A percentile compares a stretch with the other conserved stretches of the same genome.
Evolutionary conservation across 805 yeast genomes (phyloP).

Genomic region (Schizosaccharomyces japonicus): DNA sequence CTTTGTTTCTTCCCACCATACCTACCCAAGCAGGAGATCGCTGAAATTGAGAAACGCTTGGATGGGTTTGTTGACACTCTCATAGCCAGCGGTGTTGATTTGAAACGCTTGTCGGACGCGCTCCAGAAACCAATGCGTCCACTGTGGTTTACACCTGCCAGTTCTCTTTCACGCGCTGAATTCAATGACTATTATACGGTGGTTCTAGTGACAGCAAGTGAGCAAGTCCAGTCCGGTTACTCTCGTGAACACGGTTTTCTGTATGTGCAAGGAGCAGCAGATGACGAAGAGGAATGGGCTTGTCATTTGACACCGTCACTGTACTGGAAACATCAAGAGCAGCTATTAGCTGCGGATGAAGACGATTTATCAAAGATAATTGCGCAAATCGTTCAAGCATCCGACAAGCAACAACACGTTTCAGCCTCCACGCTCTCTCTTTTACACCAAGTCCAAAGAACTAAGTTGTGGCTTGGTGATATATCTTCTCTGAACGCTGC

Average conservation of each 20-base stretch:
- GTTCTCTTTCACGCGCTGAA: conserved; percentile 19
- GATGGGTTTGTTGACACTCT: conserved; percentile 28
- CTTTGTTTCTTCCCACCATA: conserved; percentile 16
- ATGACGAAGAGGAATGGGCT: conserved; percentile 79
- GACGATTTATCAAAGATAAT: no score
- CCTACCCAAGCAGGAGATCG: conserved; percentile 33
- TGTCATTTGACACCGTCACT: background rate
- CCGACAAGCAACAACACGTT: no score
- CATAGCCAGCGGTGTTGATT: conserved; percentile 17
- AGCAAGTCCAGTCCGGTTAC: conserved; percentile 34
- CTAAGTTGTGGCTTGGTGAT: no score
- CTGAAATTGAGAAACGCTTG: conserved; percentile 25
- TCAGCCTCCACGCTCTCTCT: no score
- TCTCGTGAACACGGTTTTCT: conserved; percentile 24
- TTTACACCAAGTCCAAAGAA: no score
- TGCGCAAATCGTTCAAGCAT: no score
- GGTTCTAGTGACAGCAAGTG: conserved; percentile 38
- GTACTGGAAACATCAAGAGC: background rate
- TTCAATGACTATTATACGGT: conserved; percentile 21
- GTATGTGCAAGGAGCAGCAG: conserved; percentile 85
- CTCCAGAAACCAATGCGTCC: conserved; percentile 36
- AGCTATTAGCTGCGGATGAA: background rate
- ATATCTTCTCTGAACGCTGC: no score
- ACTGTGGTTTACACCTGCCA: conserved; percentile 42
- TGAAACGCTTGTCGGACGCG: conserved; percentile 15